Evolutionary conservation across 139 green algal species (phyloP).

Genomic region (Pleodorina starrii): DNA sequence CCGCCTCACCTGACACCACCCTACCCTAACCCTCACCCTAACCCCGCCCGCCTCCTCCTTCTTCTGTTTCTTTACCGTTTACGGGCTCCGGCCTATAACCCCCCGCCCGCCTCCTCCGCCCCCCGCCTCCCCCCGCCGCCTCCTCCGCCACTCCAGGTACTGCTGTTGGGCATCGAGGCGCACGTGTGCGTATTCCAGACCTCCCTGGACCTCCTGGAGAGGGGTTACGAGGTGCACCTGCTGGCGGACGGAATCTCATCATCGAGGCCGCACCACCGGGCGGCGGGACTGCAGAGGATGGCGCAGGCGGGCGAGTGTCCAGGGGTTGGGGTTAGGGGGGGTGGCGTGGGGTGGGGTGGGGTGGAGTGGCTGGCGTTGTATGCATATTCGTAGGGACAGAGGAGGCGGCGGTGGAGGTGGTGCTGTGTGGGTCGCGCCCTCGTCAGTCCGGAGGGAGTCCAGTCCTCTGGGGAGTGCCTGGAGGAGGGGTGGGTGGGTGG

Average conservation of each 20-base stretch:
- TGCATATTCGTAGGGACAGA: no score
- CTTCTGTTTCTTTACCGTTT: no score
- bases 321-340: neutral
- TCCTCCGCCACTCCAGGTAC: neutral
- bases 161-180: slow-evolving; percentile 90
- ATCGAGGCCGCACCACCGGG: slow-evolving; percentile 74
- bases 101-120: no score
- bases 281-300: slow-evolving; percentile 73
- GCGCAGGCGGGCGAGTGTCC: slow-evolving; percentile 53
- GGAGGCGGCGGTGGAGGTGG: no score
- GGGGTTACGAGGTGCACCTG: slow-evolving; percentile 86
- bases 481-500: no score
- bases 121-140: neutral
- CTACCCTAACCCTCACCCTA: no score
- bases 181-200: slow-evolving; percentile 96
- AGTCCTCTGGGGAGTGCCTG: no score
- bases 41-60: neutral
- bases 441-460: no score
- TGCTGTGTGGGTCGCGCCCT: no score
- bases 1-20: neutral
- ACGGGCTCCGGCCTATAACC: no score
- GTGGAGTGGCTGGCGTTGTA: neutral
- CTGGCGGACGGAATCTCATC: slow-evolving; percentile 87
- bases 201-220: slow-evolving; percentile 68
- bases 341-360: neutral